Base-by-base conservation (phyloP, 2,329 filamentous ascomycete genomes). In the Colletotrichum liaoningense region DNA sequence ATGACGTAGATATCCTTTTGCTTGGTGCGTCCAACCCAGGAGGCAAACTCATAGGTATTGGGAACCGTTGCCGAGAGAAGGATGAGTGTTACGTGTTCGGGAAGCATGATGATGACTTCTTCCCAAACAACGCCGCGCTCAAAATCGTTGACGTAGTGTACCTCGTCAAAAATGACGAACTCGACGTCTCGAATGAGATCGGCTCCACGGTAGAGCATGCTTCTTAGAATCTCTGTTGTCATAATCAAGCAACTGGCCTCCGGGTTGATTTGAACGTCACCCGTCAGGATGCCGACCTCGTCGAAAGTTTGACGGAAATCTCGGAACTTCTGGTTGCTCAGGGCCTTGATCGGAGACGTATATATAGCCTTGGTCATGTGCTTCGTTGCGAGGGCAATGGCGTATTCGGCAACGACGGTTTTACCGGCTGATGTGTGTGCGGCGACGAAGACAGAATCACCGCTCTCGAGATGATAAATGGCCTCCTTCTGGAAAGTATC, bases 361-460 rank as follows among this genome's bases (percentile, higher is more conserved):
- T 99, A 99, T 76, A 99, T 99, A 26, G 97, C 96, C 82, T 99
- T 99, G 9, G 97, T 99, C 96, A 98, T 98, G 81, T 99, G 97
- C 80, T 96, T 97, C n/a, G 95, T 93, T 35, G 97, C 97, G 72
- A 99, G 87, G 7, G 97, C 95, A 81, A 99, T 98, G 62, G 96
- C 97, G 83, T 99, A 99, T 81, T 99, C 97, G 33, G 97, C 97
- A 16, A 99, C 97, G 0, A 98, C 97, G 1, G 97, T 99, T 86
- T 99, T 99, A 69, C 97, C 97, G 26, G 97, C 97, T 42, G 97
- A 99, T 0, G 97, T 99, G 81, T 99, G 97, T 0, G 97, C 97
- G 11, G 97, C 97, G 63, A 99, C 97, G 79, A 99, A 99, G 30
- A 99, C 97, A 0, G 96, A 98, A 80, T 99, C 97, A 22, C 97